Base-by-base conservation (phyloP, 2,329 filamentous ascomycete species). In the Xylaria sp. region DNA sequence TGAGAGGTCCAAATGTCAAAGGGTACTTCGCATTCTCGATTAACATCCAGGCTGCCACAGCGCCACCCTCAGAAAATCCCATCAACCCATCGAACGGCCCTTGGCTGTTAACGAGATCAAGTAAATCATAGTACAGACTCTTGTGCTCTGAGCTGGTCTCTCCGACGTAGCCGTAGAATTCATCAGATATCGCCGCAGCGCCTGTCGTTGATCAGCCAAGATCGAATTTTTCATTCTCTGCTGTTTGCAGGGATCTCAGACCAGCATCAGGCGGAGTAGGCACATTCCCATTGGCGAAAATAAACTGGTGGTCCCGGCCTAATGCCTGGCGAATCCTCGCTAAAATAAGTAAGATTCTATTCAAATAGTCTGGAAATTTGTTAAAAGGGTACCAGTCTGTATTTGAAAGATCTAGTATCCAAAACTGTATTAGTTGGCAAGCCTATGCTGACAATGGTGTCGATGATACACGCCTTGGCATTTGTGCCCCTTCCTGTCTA, bases 41-140 rank as follows among this genome's bases (percentile, higher is more conserved):
- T 3, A 79, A 67, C 66, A 79, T 74, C 71, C 74, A 78, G n/a
- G 77, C 77, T 28, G 75, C 77, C 18, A 79, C 71, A 1, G 73
- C 75, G 46, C 75, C 76, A 23, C 77, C 77, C 54, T 79, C 76
- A 9, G 76, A 78, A 67, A 78, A 78, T 1, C 77, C 77, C 74
- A 79, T 78, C 18, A 78, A 52, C 20, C 72, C 78, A 49, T 78
- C 75, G 48, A 78, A 78, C 7, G 76, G 76, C 8, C 76, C 76
- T 43, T 75, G 67, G 43, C 49, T 70, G 54, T 74, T 62, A 28
- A 76, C 71, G 18, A 76, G 46, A 56, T 74, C 73, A 25, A 76
- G 66, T 57, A 77, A 70, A 60, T 66, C 75, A 39, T 74, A 66
- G 57, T 75, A 72, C 25, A 76, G 68, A 41, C 75, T 70, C 57